A percentile compares a stretch with the other conserved stretches of the same genome.
Conservation (phyloP, 2,329 filamentous ascomycete genomes). For the Phoma sp. region DNA sequence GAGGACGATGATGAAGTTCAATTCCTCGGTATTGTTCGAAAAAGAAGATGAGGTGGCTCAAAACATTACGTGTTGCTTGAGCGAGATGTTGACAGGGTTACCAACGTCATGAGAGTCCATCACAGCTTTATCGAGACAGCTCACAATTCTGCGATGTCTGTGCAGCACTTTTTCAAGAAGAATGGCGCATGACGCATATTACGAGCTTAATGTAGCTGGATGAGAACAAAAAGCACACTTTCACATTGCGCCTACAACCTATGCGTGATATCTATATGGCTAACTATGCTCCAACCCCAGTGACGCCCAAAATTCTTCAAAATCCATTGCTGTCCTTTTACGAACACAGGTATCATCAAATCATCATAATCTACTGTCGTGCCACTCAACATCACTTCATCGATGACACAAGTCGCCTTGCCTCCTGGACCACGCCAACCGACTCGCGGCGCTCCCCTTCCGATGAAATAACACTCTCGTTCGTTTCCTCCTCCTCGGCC, state of each 20-base stretch:
- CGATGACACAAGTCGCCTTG: slow-evolving; percentile 2
- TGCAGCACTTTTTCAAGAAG: too few species aligned
- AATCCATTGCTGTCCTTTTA: neutral
- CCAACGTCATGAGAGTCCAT: too few species aligned
- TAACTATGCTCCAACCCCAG: neutral
- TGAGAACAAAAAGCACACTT: neutral
- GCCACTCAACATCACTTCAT: slow-evolving; percentile 9
- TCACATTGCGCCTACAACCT: neutral
- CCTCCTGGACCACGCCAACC: slow-evolving; percentile 5
- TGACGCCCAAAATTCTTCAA: too few species aligned
- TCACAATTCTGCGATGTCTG: too few species aligned
- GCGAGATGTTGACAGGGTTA: too few species aligned
- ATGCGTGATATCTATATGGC: neutral
- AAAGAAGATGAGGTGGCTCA: too few species aligned
- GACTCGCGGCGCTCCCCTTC: slow-evolving; percentile 1
- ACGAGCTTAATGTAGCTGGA: too few species aligned
- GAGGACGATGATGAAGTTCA: too few species aligned
- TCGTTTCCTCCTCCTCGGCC: slow-evolving; percentile 5
- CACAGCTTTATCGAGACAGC: too few species aligned
- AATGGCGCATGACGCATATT: too few species aligned
- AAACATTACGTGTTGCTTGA: too few species aligned
- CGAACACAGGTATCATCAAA: slow-evolving; percentile 12
- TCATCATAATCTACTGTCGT: neutral
- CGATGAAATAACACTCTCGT: neutral
- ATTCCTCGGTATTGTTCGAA: too few species aligned